Evolutionary conservation across 108 stramenopile species (phyloP).

Genomic region (Poteriospumella lacustris): DNA sequence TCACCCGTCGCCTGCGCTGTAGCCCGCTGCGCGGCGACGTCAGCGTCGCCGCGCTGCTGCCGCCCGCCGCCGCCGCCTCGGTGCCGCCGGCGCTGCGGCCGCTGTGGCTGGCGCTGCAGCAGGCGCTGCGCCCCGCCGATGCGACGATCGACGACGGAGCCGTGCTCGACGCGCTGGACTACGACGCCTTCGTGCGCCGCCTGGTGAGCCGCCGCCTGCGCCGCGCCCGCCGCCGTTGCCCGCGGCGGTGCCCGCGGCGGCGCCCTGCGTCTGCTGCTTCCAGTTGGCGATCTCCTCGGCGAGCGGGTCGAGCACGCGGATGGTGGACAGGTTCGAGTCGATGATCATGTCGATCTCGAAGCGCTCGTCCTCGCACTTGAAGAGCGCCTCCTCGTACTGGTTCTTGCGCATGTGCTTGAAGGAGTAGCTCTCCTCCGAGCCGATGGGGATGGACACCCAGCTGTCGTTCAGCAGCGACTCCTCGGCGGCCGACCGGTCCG

Average conservation of each 20-base stretch:
- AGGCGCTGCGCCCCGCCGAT: too few relatives aligned
- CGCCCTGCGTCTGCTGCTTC: neutral
- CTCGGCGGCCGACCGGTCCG: constrained; percentile 73
- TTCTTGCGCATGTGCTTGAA: constrained; percentile 97
- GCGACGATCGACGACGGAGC: too few relatives aligned
- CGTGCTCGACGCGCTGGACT: too few relatives aligned
- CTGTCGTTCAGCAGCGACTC: constrained; percentile 81
- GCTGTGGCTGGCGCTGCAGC: too few relatives aligned
- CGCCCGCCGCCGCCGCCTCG: too few relatives aligned
- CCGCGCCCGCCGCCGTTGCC: neutral
- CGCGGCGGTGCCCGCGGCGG: neutral
- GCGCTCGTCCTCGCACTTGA: constrained; percentile 94
- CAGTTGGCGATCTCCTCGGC: constrained; percentile 69
- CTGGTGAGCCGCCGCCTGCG: too few relatives aligned
- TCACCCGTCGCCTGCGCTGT: too few relatives aligned
- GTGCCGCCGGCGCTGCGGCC: too few relatives aligned
- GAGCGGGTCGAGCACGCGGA: constrained; percentile 79
- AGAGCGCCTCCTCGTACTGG: constrained; percentile 87
- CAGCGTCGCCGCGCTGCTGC: too few relatives aligned
- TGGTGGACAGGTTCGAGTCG: constrained; percentile 76
- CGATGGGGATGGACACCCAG: constrained; percentile 90
- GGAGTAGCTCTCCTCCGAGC: constrained; percentile 87
- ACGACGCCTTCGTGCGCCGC: too few relatives aligned
- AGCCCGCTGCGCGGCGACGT: too few relatives aligned
- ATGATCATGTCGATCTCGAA: constrained; percentile 98